Percentiles rank a stretch among this genome's conserved stretches.
These are phyloP conservation scores for Amaranthus cruentus DNA, from an alignment of 148 eudicot species.

Conservation along the genomic window DNA sequence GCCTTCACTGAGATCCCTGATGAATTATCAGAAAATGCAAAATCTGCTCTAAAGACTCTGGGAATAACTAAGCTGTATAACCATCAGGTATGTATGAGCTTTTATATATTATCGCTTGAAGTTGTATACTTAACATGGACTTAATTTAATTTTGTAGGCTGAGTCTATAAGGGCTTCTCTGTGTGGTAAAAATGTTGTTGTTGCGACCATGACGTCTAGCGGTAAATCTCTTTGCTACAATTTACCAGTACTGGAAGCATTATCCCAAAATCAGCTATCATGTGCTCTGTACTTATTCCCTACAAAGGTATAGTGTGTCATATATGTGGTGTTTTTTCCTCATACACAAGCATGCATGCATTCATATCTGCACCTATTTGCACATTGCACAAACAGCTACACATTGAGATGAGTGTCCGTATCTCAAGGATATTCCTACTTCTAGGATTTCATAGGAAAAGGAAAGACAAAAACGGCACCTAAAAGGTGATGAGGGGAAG, in stretches of 20 bases:
- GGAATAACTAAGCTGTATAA: slow-evolving; percentile 79
- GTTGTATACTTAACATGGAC: not conserved
- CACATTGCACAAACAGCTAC: not conserved
- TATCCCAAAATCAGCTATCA: slow-evolving; percentile 56
- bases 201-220: slow-evolving; percentile 95
- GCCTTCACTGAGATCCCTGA: slow-evolving; percentile 60
- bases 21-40: slow-evolving; percentile 57
- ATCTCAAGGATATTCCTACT: too few species aligned
- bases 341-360: not conserved
- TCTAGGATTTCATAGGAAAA: too few species aligned
- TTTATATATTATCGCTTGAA: slow-evolving; percentile 7
- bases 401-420: too few species aligned
- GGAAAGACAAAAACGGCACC: too few species aligned
- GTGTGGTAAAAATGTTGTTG: slow-evolving; percentile 72
- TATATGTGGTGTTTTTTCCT: not conserved
- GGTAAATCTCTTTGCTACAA: slow-evolving; percentile 99
- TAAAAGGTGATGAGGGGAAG: too few species aligned
- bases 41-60: slow-evolving; percentile 46
- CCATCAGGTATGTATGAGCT: slow-evolving; percentile 60
- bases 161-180: slow-evolving; percentile 84
- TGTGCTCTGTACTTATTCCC: slow-evolving; percentile 93
- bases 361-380: not conserved
- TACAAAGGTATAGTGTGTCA: slow-evolving; percentile 55
- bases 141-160: slow-evolving; percentile 43
- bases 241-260: slow-evolving; percentile 76